Evolutionary conservation across 140 eudicot species (phyloP).

Genomic region (Senecio squalidus): DNA sequence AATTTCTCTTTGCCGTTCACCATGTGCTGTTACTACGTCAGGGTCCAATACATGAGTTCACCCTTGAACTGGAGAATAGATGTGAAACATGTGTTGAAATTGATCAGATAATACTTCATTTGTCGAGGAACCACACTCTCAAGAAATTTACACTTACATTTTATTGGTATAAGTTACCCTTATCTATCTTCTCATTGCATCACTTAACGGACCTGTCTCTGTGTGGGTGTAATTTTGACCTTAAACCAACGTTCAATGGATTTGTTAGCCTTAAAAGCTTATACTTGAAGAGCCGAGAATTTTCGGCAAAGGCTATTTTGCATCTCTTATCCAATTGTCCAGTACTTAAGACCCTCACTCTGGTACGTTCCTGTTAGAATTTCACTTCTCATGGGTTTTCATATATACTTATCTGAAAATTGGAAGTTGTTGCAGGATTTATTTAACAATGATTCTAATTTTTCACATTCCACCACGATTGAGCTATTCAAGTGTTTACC

Average conservation of each 20-base stretch:
- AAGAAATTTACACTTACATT: background rate
- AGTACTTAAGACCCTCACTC: conserved; percentile 11
- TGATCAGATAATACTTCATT: background rate
- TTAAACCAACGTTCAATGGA: conserved; percentile 10
- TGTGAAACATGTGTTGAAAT: conserved; percentile 8
- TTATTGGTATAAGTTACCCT: background rate
- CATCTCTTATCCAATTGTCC: conserved; percentile 27
- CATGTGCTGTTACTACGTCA: background rate
- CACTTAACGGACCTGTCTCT: conserved; percentile 25
- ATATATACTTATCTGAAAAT: background rate
- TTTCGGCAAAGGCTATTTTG: background rate
- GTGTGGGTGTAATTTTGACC: conserved; percentile 17
- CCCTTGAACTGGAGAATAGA: background rate
- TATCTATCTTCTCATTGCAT: background rate
- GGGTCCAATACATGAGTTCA: conserved; percentile 12
- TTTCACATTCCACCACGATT: background rate
- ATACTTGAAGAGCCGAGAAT: background rate
- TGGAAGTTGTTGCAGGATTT: conserved; percentile 1
- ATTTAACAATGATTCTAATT: too few relatives aligned
- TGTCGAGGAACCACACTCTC: conserved; percentile 1
- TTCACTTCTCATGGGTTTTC: background rate
- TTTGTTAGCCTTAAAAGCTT: conserved; percentile 20
- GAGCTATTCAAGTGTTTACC: conserved; percentile 12
- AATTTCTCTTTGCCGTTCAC: background rate
- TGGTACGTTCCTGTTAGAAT: conserved; percentile 1